Evolutionary conservation across 768 basidiomycete genomes (phyloP).

Genomic region (Lentinula boryana): DNA sequence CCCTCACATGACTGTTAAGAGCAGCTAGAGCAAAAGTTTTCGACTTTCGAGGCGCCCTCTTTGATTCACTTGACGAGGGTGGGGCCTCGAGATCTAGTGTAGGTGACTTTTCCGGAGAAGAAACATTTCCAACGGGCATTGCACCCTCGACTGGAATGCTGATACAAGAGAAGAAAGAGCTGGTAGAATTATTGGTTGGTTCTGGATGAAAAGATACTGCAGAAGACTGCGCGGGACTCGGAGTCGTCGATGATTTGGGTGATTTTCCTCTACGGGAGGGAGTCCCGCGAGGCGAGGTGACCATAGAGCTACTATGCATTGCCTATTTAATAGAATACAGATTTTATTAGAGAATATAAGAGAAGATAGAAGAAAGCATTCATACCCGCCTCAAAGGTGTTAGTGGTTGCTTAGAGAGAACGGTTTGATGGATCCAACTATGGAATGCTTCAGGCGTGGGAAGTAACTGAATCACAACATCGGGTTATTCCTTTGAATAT

Average conservation of each 20-base stretch:
- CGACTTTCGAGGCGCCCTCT: slow-evolving; percentile 82
- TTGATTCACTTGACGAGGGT: slow-evolving; percentile 32
- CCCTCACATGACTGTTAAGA: slow-evolving; percentile 60
- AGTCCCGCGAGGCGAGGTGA: slow-evolving; percentile 48
- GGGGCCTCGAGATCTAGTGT: slow-evolving; percentile 28
- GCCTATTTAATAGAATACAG: background rate
- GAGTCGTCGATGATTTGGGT: slow-evolving; percentile 40
- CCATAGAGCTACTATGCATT: slow-evolving; percentile 41
- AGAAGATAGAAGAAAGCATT: background rate
- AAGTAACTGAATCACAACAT: background rate
- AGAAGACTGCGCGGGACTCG: slow-evolving; percentile 41
- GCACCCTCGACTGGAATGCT: slow-evolving; percentile 76
- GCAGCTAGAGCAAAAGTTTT: slow-evolving; percentile 85
- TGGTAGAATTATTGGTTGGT: slow-evolving; percentile 43
- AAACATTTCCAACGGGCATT: slow-evolving; percentile 50
- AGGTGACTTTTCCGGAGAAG: slow-evolving; percentile 21
- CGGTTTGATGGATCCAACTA: background rate
- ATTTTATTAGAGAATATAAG: slow-evolving; percentile 2
- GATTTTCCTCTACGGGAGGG: slow-evolving; percentile 62
- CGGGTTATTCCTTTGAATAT: background rate
- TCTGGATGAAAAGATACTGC: slow-evolving; percentile 39
- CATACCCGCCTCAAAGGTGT: background rate
- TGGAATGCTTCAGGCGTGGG: background rate
- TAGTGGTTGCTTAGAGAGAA: slow-evolving; percentile 3
- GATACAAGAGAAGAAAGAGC: slow-evolving; percentile 61